These are phyloP conservation scores for Fusarium sp. DNA, from an alignment of 2,329 filamentous ascomycete species.

Conservation along the genomic window DNA sequence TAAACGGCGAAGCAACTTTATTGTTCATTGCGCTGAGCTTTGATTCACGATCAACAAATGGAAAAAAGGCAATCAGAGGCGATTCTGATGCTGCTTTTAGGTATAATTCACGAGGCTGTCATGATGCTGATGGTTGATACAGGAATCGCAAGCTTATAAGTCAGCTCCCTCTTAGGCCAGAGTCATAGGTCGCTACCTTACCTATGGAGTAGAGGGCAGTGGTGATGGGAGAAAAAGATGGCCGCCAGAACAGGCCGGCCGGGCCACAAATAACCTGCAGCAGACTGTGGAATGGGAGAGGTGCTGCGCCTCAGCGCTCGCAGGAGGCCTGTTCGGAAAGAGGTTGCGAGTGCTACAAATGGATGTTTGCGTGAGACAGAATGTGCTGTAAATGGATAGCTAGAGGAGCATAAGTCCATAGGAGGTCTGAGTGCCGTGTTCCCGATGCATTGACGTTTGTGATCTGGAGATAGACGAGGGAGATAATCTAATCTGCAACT, in stretches of 20 bases:
- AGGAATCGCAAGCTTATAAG: slow-evolving; percentile 31
- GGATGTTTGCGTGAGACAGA: slow-evolving; percentile 11
- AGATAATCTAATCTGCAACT: background rate
- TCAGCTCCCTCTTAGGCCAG: slow-evolving; percentile 21
- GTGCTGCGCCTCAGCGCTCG: slow-evolving; percentile 31
- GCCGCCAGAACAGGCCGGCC: slow-evolving; percentile 25
- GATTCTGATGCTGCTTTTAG: slow-evolving; percentile 19
- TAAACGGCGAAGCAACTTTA: slow-evolving; percentile 24
- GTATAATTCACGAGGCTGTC: slow-evolving; percentile 23
- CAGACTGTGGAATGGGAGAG: slow-evolving; percentile 8
- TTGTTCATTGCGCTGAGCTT: slow-evolving; percentile 17
- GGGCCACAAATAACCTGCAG: slow-evolving; percentile 19
- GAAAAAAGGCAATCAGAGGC: slow-evolving; percentile 6
- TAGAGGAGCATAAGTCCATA: background rate
- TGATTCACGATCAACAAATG: background rate
- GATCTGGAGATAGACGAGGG: background rate
- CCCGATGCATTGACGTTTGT: slow-evolving; percentile 4
- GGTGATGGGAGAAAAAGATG: slow-evolving; percentile 3
- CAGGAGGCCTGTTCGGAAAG: slow-evolving; percentile 27
- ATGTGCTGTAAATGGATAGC: slow-evolving; percentile 16
- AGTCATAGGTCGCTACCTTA: background rate
- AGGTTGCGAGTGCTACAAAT: slow-evolving; percentile 4
- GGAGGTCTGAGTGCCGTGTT: background rate
- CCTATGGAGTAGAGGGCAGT: slow-evolving; percentile 19
- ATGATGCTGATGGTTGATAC: slow-evolving; percentile 18